Percentiles rank a stretch among this genome's conserved stretches.
phyloP scores from a whole-genome alignment of 768 basidiomycete genomes.

The Boletellus sp. region DNA sequence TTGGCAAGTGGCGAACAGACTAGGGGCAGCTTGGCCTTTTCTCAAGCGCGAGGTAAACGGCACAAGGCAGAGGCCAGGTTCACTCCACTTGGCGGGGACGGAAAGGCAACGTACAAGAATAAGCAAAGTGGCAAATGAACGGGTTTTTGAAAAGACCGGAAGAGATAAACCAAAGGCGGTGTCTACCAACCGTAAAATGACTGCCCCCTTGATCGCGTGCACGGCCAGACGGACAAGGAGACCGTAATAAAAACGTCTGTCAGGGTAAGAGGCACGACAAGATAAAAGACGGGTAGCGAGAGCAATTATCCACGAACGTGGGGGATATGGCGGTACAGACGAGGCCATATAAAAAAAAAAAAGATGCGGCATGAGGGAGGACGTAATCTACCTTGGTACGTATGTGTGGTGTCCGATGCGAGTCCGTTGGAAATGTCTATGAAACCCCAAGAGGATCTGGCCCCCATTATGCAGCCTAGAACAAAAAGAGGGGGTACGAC shows the following conservation, averaged over 20 bases:
- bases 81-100: too few relatives aligned
- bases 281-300: constrained; percentile 6
- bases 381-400: constrained; percentile 27
- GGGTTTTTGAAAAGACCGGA: background rate
- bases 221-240: background rate
- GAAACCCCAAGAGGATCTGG: constrained; percentile 12
- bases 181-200: background rate
- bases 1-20: background rate
- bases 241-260: constrained; percentile 6
- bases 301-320: constrained; percentile 24
- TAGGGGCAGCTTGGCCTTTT: background rate
- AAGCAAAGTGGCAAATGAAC: background rate
- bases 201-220: constrained; percentile 3
- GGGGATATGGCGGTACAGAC: constrained; percentile 9
- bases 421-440: constrained; percentile 27
- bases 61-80: too few relatives aligned
- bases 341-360: constrained; percentile 16
- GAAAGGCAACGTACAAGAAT: background rate
- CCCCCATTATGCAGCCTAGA: too few relatives aligned
- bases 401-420: constrained; percentile 28
- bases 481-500: constrained; percentile 1
- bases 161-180: background rate
- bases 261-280: constrained; percentile 1
- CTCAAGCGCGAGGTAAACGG: background rate
- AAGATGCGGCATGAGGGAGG: constrained; percentile 18